Conservation (phyloP, 179 eudicot species). For the Actinidia arguta region DNA sequence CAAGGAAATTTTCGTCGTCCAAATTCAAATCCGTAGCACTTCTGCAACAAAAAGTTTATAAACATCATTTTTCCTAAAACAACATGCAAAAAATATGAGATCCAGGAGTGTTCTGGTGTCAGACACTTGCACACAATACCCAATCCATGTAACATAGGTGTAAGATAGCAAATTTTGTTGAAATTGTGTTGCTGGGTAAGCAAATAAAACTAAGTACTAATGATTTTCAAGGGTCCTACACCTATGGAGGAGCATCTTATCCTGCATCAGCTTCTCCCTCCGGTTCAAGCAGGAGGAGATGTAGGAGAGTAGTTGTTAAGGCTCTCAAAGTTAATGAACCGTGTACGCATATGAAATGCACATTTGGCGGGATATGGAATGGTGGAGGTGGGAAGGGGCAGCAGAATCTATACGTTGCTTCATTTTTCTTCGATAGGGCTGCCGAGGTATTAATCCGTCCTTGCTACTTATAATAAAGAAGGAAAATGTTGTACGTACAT, state of each 20-base stretch:
- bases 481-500: too few relatives aligned
- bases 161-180: not conserved
- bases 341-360: conserved; percentile 93
- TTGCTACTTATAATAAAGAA: too few relatives aligned
- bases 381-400: conserved; percentile 98
- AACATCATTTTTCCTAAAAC: not conserved
- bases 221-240: conserved; percentile 59
- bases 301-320: conserved; percentile 59
- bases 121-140: not conserved
- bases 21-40: too few relatives aligned
- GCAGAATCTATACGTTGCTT: conserved; percentile 88
- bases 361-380: conserved; percentile 94
- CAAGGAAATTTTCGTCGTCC: too few relatives aligned
- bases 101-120: too few relatives aligned
- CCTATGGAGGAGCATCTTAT: conserved; percentile 66
- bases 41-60: not conserved
- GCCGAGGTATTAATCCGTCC: conserved; percentile 66
- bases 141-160: not conserved
- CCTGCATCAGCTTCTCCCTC: conserved; percentile 62
- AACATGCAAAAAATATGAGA: too few relatives aligned
- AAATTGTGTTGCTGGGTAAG: not conserved
- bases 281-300: conserved; percentile 64
- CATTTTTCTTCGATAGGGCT: conserved; percentile 97
- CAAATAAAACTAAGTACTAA: not conserved
- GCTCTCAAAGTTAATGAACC: conserved; percentile 83